Base-by-base conservation (phyloP, 257 asterid species). In the Jasminum sambac region DNA sequence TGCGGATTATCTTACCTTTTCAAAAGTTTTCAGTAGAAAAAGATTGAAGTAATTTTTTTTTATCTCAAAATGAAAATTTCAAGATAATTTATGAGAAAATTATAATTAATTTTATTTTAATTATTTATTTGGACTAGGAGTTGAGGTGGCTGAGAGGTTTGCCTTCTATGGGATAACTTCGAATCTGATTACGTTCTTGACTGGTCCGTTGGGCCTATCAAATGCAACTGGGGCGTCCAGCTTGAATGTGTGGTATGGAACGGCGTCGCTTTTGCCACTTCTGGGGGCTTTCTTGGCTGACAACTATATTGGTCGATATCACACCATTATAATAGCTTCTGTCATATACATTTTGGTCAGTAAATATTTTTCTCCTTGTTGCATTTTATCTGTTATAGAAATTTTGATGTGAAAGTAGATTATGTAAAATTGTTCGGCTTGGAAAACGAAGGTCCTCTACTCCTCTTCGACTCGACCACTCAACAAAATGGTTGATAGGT, bases 171-270 rank as follows among this genome's bases (percentile, higher is more conserved):
- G 87, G 50, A 77, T 74, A 68, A 67, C 73, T 43, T 71, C 73
- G 24, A 77, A 82, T 69, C 74, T 82, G 72, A 79, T 79, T 9
- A 82, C 76, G 68, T 79, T 79, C 76, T 65, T 82, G 67, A 82
- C 84, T 8, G 87, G 84, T 26, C 80, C 80, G 60, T 81, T 82
- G 36, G 84, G 82, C 17, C 87, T 79, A 40, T 76, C 87, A 14
- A 78, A 77, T 4, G 87, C 84, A 2, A 68, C 72, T 5, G 87
- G 84, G 2, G 84, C 84, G 4, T 78, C 48, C 46, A 82, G 77
- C 41, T 72, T 82, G 12, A 82, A 82, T 61, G 66, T 52, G 19
- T 82, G 87, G 87, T 70, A 80, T 11, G 84, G 87, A 10, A 59
- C 77, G 24, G 76, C 82, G 44, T 17, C 41, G 48, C 81, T 79